Evolutionary conservation across 495 filamentous ascomycete genomes (phyloP).

Genomic region (Entonaema liquescens): DNA sequence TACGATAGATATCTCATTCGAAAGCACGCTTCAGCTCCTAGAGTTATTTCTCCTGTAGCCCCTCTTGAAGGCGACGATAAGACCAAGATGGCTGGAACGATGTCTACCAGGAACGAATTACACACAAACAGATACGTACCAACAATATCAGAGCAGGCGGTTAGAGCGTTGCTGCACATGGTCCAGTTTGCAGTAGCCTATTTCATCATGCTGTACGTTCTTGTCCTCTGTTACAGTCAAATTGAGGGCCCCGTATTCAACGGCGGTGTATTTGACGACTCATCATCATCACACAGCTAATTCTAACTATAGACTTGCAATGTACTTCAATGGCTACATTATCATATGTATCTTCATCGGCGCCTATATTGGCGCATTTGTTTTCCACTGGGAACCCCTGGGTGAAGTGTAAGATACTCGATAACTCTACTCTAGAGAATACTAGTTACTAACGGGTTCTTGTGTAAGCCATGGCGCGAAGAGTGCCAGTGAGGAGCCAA

Average conservation of each 20-base stretch:
- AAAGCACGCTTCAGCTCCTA: conserved; percentile 41
- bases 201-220: conserved; percentile 67
- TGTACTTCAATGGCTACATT: conserved; percentile 34
- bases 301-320: conserved; percentile 9
- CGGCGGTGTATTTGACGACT: neutral
- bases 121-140: conserved; percentile 51
- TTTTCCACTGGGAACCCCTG: conserved; percentile 65
- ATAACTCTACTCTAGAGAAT: neutral
- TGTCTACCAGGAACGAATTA: neutral
- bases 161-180: conserved; percentile 69
- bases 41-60: neutral
- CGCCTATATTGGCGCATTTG: conserved; percentile 65
- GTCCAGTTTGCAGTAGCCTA: conserved; percentile 78
- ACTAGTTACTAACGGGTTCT: neutral
- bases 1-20: conserved; percentile 69
- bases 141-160: conserved; percentile 61
- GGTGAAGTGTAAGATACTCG: neutral
- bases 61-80: neutral
- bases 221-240: neutral
- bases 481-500: neutral
- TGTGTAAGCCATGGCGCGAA: neutral
- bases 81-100: neutral
- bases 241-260: too few relatives aligned
- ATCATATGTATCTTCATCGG: conserved; percentile 46
- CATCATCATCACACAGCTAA: neutral